A percentile compares a stretch with the other conserved stretches of the same genome.
Conservation (phyloP, 495 filamentous ascomycete species). For the Daldinia childiae region DNA sequence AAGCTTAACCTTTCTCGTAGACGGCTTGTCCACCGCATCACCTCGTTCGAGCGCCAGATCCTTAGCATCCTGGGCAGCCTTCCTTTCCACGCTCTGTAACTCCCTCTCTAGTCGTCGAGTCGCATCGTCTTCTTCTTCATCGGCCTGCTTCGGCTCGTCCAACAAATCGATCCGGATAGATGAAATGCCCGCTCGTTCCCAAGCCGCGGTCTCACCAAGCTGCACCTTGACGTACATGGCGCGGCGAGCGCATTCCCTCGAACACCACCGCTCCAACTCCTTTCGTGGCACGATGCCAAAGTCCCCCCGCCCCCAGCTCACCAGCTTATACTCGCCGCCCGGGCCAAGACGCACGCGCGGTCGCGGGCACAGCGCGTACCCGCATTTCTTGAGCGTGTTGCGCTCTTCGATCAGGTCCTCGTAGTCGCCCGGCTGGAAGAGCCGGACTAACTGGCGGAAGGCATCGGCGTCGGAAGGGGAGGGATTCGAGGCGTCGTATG, state of each 20-base stretch:
- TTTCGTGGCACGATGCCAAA: slow-evolving; percentile 67
- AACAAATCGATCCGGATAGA: slow-evolving; percentile 62
- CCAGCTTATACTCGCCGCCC: slow-evolving; percentile 60
- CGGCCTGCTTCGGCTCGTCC: slow-evolving; percentile 54
- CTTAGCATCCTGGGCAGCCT: slow-evolving; percentile 47
- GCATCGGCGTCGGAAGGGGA: slow-evolving; percentile 61
- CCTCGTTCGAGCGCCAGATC: slow-evolving; percentile 66
- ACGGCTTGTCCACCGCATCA: slow-evolving; percentile 39
- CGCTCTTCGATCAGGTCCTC: slow-evolving; percentile 87
- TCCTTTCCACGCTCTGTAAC: slow-evolving; percentile 52
- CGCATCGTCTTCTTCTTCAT: slow-evolving; percentile 22
- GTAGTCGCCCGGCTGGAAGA: slow-evolving; percentile 88
- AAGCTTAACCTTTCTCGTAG: slow-evolving; percentile 40
- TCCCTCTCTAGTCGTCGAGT: slow-evolving; percentile 40
- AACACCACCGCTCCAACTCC: slow-evolving; percentile 89
- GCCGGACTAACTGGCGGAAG: slow-evolving; percentile 67
- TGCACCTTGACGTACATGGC: slow-evolving; percentile 89
- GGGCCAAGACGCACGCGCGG: slow-evolving; percentile 55
- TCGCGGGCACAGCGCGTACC: slow-evolving; percentile 79
- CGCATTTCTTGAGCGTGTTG: slow-evolving; percentile 80
- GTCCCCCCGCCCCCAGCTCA: slow-evolving; percentile 57
- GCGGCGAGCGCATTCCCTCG: slow-evolving; percentile 75
- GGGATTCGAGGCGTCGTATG: slow-evolving; percentile 67
- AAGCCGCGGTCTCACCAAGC: slow-evolving; percentile 78
- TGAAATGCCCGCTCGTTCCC: slow-evolving; percentile 66